Percentiles rank a stretch among this genome's conserved stretches.
Conservation (phyloP, 106 monocot species). For the Dactylorhiza incarnata region DNA sequence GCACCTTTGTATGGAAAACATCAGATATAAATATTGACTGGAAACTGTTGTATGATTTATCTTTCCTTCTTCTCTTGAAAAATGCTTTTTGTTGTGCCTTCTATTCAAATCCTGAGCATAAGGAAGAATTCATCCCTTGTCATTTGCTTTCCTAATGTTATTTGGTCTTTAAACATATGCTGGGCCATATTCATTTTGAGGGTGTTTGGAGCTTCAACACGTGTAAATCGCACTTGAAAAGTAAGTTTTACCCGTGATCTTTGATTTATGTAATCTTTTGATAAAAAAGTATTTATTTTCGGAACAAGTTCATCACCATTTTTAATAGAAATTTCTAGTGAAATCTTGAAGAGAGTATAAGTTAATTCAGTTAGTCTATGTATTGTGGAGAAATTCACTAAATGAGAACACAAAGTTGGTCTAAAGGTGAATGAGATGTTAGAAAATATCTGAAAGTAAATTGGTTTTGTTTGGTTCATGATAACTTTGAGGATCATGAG, state of each 20-base stretch:
- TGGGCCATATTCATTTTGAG: neutral
- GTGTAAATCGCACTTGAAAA: neutral
- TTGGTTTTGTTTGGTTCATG: neutral
- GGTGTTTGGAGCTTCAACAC: neutral
- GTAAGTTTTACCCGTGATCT: neutral
- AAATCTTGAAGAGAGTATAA: neutral
- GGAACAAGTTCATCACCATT: neutral
- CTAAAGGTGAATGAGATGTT: neutral
- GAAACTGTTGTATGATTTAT: neutral
- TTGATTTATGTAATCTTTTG: neutral
- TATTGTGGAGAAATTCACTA: neutral
- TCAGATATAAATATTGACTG: neutral
- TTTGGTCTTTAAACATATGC: neutral
- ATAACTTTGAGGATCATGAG: slow-evolving; percentile 3
- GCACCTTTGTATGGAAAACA: neutral
- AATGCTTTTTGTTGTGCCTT: neutral
- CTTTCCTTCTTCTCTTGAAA: neutral
- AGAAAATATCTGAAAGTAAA: neutral
- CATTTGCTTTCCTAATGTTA: neutral
- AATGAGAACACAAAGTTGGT: neutral
- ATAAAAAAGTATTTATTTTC: neutral
- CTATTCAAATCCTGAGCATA: neutral
- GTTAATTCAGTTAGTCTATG: neutral
- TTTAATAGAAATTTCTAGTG: neutral
- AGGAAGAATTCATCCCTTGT: neutral